Percentiles rank a stretch among this genome's conserved stretches.
phyloP scores from a whole-genome alignment of 1,284 basidiomycete species.

The Fistulina hepatica region DNA sequence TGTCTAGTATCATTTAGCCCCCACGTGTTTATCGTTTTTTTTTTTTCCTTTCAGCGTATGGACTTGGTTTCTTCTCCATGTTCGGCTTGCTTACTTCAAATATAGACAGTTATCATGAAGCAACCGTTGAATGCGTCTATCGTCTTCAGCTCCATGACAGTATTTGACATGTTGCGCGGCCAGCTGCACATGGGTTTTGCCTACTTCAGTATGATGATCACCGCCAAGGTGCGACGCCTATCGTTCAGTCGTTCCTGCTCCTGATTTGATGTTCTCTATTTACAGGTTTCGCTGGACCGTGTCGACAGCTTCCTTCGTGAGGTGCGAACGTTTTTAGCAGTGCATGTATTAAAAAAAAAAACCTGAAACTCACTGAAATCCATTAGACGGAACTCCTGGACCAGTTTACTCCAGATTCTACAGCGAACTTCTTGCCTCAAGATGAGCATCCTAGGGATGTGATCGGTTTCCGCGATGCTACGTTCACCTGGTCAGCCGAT shows the following conservation, averaged over 20 bases:
- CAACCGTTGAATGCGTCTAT: slow-evolving; percentile 16
- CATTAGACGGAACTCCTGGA: slow-evolving; percentile 41
- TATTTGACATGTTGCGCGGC: slow-evolving; percentile 26
- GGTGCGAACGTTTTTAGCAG: slow-evolving; percentile 13
- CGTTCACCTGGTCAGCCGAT: slow-evolving; percentile 33
- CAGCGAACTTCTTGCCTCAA: slow-evolving; percentile 20
- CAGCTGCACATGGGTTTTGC: slow-evolving; percentile 13
- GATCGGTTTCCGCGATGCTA: slow-evolving; percentile 34
- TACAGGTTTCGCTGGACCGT: slow-evolving; percentile 31
- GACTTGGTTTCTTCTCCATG: too few relatives aligned
- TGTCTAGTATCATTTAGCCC: too few relatives aligned
- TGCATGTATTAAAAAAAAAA: background rate
- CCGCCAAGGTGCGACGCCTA: too few relatives aligned
- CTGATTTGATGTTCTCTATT: slow-evolving; percentile 1
- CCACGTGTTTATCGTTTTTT: slow-evolving; percentile 26
- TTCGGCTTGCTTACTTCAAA: slow-evolving; percentile 7
- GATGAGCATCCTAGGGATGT: slow-evolving; percentile 15
- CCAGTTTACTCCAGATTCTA: slow-evolving; percentile 22
- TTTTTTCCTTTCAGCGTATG: slow-evolving; percentile 11
- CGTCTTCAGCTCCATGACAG: slow-evolving; percentile 20
- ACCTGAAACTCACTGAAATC: background rate
- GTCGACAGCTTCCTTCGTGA: slow-evolving; percentile 34
- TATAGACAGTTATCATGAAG: slow-evolving; percentile 21
- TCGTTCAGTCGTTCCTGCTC: too few relatives aligned
- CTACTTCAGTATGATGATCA: background rate